Conservation (phyloP, 257 asterid species). For the Salvia rosmarinus region DNA sequence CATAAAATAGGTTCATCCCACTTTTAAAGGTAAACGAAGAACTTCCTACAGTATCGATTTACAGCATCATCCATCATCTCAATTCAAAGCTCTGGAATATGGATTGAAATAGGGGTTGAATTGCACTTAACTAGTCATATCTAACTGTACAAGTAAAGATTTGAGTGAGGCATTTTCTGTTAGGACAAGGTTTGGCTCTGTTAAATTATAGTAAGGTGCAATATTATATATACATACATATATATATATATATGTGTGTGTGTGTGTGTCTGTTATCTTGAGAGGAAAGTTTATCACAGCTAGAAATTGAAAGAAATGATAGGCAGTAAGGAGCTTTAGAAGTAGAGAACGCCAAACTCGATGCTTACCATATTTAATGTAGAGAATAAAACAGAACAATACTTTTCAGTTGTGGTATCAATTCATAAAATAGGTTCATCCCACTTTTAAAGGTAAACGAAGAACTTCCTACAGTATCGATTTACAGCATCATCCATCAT, state of each 20-base stretch:
- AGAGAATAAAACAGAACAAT: background rate
- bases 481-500: background rate
- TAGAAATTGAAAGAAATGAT: background rate
- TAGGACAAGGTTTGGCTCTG: too few species aligned
- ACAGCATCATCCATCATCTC: background rate
- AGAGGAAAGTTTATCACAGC: background rate
- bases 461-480: background rate
- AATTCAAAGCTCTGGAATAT: too few species aligned
- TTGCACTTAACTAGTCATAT: too few species aligned
- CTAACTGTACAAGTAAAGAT: too few species aligned
- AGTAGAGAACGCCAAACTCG: background rate
- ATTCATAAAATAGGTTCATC: too few species aligned
- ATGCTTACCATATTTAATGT: background rate
- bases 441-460: too few species aligned
- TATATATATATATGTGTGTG: too few species aligned
- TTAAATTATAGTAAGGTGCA: too few species aligned
- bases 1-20: too few species aligned
- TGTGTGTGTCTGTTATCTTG: background rate
- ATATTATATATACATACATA: background rate
- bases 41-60: background rate
- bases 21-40: background rate
- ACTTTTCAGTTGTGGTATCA: too few species aligned
- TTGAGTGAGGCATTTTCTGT: too few species aligned
- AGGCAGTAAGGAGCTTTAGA: background rate
- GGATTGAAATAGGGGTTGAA: too few species aligned